These are phyloP conservation scores for Lasiosphaeriaceae sp. DNA, from an alignment of 495 filamentous ascomycete genomes.

Conservation along the genomic window DNA sequence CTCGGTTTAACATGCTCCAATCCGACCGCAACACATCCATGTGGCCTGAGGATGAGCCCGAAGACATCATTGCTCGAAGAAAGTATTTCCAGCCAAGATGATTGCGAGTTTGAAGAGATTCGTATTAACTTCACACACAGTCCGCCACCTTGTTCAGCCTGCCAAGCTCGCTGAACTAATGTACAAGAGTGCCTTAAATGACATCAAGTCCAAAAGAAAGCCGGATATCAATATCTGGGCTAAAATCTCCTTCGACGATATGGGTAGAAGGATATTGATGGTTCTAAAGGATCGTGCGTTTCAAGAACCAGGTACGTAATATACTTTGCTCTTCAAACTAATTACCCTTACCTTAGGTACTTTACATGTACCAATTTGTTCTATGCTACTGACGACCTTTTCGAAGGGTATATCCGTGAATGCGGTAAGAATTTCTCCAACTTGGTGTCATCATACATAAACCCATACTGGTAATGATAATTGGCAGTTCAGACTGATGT, in stretches of 20 bases:
- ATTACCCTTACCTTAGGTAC: too few relatives aligned
- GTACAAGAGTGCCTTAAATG: neutral
- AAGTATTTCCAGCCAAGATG: too few relatives aligned
- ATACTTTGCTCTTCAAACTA: too few relatives aligned
- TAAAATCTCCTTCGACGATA: neutral
- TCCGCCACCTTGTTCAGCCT: neutral
- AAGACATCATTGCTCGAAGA: slow-evolving; percentile 1
- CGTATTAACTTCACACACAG: too few relatives aligned
- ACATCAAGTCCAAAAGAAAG: neutral
- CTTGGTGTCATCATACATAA: too few relatives aligned
- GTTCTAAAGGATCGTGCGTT: neutral
- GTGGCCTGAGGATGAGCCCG: slow-evolving; percentile 3
- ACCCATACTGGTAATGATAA: too few relatives aligned
- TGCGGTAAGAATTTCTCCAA: slow-evolving; percentile 2
- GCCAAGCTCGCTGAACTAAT: slow-evolving; percentile 1
- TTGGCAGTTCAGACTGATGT: neutral
- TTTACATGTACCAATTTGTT: neutral
- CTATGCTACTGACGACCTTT: neutral
- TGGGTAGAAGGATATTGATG: neutral
- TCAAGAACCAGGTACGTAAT: neutral
- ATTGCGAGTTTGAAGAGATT: too few relatives aligned
- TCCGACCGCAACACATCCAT: neutral
- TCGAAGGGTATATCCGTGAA: slow-evolving; percentile 8
- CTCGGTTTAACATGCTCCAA: slow-evolving; percentile 11
- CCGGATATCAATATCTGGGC: neutral